Base-by-base conservation (phyloP, 2,329 filamentous ascomycete genomes). In the Hymenotorrendiella dingleyae region DNA sequence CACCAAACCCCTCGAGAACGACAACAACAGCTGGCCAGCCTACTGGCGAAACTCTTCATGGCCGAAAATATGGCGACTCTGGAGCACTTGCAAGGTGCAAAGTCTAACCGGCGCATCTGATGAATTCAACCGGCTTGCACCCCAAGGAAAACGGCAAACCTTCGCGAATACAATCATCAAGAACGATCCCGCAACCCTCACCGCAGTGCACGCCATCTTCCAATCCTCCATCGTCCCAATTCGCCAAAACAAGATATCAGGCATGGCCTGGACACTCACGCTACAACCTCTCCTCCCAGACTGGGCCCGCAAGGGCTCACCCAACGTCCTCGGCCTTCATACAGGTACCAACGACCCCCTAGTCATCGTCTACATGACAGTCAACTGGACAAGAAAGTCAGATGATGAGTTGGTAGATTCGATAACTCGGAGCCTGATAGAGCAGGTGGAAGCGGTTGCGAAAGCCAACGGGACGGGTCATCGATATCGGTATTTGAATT, bases 91-190 rank as follows among this genome's bases (percentile, higher is more conserved):
- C 17, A 34, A 34, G 34, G 45, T 27, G 36, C 44, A 17, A 30
- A 49, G 20, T 21, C 19, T 10, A 14, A 47, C 24, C 24, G 37
- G 11, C 28, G 43, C 4, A 16, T 28, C 19, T 38, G 42, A 33
- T 26, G 19, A 22, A 42, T 42, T 46, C 8, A 22, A 14, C n/a
- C 9, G 20, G 19, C 34, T 32, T 21, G 32, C 32, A 20, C 16
- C 32, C 12, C 30, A 11, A 17, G 30, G 30, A 19, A 21, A 20
- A 34, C 17, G 30, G 6, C 63, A 66, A 40, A 48, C 54, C 2
- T 61, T 62, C 26, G 58, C 49, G 11, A 65, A 56, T 1, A 66
- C 62, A n/a, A 66, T 63, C 6, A 53, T 64, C 35, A 59, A 60
- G 36, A 65, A 64, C 22, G 59, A 64, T n/a, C 24, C 23, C 10